phyloP scores from a whole-genome alignment of 2,329 filamentous ascomycete species.

The Fusarium succisae region DNA sequence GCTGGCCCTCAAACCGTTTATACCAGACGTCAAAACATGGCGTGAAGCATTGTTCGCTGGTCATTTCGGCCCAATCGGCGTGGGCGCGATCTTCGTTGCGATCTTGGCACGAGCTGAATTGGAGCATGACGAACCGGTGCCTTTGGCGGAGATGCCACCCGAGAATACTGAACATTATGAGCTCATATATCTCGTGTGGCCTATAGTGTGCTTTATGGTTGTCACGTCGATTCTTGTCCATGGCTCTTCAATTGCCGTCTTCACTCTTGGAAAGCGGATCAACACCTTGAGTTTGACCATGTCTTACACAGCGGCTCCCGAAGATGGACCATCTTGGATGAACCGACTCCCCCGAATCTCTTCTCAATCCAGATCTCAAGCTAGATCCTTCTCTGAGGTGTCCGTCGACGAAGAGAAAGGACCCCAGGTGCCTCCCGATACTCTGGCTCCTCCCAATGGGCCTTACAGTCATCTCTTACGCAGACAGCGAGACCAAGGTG shows the following conservation, averaged over 20 bases:
- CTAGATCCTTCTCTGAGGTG: conserved; percentile 83
- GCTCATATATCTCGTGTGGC: conserved; percentile 90
- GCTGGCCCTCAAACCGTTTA: conserved; percentile 88
- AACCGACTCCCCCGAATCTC: conserved; percentile 82
- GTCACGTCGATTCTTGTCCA: conserved; percentile 95
- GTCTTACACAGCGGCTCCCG: conserved; percentile 91
- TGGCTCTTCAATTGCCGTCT: conserved; percentile 97
- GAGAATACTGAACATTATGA: conserved; percentile 66
- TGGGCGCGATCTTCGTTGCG: conserved; percentile 94
- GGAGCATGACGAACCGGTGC: conserved; percentile 79
- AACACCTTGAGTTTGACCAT: conserved; percentile 95
- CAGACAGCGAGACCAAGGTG: conserved; percentile 80
- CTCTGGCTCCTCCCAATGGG: conserved; percentile 74
- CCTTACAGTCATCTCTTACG: conserved; percentile 71
- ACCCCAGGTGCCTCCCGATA: conserved; percentile 72
- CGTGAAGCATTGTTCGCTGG: conserved; percentile 95
- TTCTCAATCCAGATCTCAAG: conserved; percentile 78
- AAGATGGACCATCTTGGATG: conserved; percentile 94
- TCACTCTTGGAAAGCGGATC: conserved; percentile 97
- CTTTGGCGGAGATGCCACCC: conserved; percentile 70
- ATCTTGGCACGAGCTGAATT: conserved; percentile 94
- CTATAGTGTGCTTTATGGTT: conserved; percentile 92
- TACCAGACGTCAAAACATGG: conserved; percentile 98
- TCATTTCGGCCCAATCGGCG: conserved; percentile 96
- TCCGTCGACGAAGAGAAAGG: conserved; percentile 73